phyloP scores from a whole-genome alignment of 169 alveolate species.

The Plasmodium sp. region DNA sequence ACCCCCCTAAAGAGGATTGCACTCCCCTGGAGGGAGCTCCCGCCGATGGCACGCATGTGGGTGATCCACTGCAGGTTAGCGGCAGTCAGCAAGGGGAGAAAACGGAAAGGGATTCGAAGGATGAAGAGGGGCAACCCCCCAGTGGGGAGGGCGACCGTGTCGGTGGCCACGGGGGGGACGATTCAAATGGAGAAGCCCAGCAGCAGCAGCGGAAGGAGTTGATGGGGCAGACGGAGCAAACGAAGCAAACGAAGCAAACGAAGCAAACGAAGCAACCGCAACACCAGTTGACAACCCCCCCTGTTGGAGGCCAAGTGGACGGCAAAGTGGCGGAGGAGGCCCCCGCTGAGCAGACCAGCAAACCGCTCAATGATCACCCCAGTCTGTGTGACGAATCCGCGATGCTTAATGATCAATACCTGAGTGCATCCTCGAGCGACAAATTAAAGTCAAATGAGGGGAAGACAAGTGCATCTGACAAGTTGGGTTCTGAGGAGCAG shows the following conservation, averaged over 20 bases:
- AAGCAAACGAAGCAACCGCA: too few species aligned
- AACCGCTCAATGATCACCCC: neutral
- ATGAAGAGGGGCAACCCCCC: neutral
- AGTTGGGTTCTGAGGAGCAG: neutral
- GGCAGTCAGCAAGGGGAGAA: neutral
- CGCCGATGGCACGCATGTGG: neutral
- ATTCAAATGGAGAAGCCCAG: too few species aligned
- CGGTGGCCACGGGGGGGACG: neutral
- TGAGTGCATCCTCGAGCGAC: neutral
- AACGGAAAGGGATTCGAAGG: neutral
- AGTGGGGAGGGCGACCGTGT: neutral
- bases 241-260: too few species aligned
- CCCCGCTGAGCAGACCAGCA: neutral
- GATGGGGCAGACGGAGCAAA: too few species aligned
- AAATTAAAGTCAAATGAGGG: neutral
- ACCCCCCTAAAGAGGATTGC: neutral
- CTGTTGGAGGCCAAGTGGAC: too few species aligned
- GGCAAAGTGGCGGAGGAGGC: too few species aligned
- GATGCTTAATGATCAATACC: neutral
- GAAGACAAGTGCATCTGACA: neutral
- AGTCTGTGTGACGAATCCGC: neutral
- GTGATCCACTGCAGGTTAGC: neutral
- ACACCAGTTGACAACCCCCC: too few species aligned
- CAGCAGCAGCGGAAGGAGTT: too few species aligned
- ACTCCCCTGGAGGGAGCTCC: neutral